Evolutionary conservation across 805 yeast species (phyloP), one percentile per base, ranked within the genome.

Genomic region (Yarrowia deformans): DNA sequence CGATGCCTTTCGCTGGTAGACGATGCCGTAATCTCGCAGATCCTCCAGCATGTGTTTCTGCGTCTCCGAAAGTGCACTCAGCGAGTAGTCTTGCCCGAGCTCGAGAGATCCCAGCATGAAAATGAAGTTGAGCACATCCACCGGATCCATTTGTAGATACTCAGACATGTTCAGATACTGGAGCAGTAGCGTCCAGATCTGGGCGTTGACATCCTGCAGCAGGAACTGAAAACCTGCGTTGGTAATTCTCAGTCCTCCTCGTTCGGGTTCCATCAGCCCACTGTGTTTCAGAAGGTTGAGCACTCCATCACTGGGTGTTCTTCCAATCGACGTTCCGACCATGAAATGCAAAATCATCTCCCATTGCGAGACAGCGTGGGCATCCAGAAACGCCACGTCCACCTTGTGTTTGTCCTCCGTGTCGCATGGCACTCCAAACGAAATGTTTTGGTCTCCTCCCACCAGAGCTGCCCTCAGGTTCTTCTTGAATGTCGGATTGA

Each of bases 91-190:
- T 72, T 89, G 88, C 1, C 99, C 98, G 34, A 94, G 81, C 75
- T 95, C 98, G 67, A 95, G 81, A 1, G 97, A 90, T 7, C 98
- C 98, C 52, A 95, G 81, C 87, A 94, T 89, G 80, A 95, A 95
- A 13, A 95, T 89, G 78, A 95, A 95, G 78, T 94, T 93, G 56
- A 95, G 82, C 45, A 95, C 97, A 75, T 95, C 99, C 19, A 95
- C 98, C 0, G 97, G 93, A 79, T 95, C 97, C 97, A 93, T 91
- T 75, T 90, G 87, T 66, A 91, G 82, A 35, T 88, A 87, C 75
- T 91, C 94, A 1, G 98, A 86, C 83, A 91, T 85, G 76, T 90
- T 89, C 71, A 95, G 80, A 76, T 95, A 95, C 76, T 95, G 97
- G 48, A 95, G 80, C 58, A 95, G 80, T 49, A 95, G 80, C 0